Base-by-base conservation (phyloP, 192 early-diverging fungal species). In the Jimgerdemannia flammicorona region DNA sequence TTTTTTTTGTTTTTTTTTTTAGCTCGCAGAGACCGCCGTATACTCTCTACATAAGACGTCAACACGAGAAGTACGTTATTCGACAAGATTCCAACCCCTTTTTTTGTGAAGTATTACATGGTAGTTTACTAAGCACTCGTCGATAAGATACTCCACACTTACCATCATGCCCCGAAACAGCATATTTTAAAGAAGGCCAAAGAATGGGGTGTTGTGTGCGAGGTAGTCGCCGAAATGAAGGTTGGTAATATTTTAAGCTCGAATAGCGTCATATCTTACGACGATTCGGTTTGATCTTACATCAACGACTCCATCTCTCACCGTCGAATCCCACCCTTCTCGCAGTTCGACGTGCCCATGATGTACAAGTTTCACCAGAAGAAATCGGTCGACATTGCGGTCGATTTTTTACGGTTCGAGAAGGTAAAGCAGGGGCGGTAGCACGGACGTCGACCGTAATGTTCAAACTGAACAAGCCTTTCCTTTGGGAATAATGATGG, bases 321-420 rank as follows among this genome's bases (percentile, higher is more conserved):
- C 41, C 70, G 41, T 39, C 69, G 44, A 18, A 74, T 39, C n/a
- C 40, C 44, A 43, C 9, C 40, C 44, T 64, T 71, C 49, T 41
- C 42, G 10, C 69, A 90, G 85, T 94, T 92, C 76, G 92, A 94
- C 75, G 79, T 94, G 10, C 91, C 91, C 63, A 89, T 87, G 82
- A 94, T 91, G 88, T 93, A 94, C 87, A 92, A 90, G 73, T 91
- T 93, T 79, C 93, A 94, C 75, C 93, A 90, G 74, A 91, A 91
- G 72, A 85, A 91, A 73, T 85, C 87, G 2, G 86, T 93, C 6
- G 91, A 93, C 68, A 88, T 94, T 49, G 83, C 85, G 39, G 93
- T 94, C 9, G 91, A 94, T 75, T 87, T 94, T 77, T 78, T 93
- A 42, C 84, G 91, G 10, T 86, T 92, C 69, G 81, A 77, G 70